A percentile compares a stretch with the other conserved stretches of the same genome.
Conservation (phyloP, 352 stramenopile genomes). For the Phytophthora tubulina region DNA sequence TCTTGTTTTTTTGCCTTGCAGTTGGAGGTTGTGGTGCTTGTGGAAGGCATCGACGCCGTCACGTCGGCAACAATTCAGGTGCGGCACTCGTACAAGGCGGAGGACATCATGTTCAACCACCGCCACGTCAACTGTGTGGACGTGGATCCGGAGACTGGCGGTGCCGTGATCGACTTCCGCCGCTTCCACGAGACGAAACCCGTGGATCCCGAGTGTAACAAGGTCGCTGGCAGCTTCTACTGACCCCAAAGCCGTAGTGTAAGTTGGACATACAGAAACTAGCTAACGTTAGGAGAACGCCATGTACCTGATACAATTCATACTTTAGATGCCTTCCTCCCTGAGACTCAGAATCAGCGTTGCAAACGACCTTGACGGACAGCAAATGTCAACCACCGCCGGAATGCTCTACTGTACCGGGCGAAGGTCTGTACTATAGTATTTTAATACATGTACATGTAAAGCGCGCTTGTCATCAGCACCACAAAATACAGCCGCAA, state of each 20-base stretch:
- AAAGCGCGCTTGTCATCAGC: too few relatives aligned
- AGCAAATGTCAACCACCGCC: too few relatives aligned
- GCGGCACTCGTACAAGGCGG: conserved; percentile 94
- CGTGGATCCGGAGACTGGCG: conserved; percentile 74
- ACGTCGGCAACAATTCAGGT: conserved; percentile 96
- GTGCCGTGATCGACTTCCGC: conserved; percentile 89
- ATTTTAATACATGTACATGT: too few relatives aligned
- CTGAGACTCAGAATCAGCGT: neutral
- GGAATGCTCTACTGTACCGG: too few relatives aligned
- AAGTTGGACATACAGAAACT: conserved; percentile 1
- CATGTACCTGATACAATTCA: conserved; percentile 33
- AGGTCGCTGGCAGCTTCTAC: conserved; percentile 68
- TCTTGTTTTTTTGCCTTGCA: conserved; percentile 41
- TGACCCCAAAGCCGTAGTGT: conserved; percentile 22
- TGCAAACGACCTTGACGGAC: too few relatives aligned
- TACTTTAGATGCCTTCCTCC: conserved; percentile 30
- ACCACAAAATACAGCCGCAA: neutral
- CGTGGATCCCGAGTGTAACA: conserved; percentile 64
- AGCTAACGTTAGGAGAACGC: conserved; percentile 3
- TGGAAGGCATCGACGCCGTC: conserved; percentile 96
- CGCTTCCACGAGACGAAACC: conserved; percentile 88
- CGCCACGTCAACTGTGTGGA: conserved; percentile 94
- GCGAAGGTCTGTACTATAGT: too few relatives aligned
- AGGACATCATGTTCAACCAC: conserved; percentile 94
- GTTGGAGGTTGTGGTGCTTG: conserved; percentile 96